Evolutionary conservation across 768 basidiomycete species (phyloP).

Genomic region (Amanita muscaria): DNA sequence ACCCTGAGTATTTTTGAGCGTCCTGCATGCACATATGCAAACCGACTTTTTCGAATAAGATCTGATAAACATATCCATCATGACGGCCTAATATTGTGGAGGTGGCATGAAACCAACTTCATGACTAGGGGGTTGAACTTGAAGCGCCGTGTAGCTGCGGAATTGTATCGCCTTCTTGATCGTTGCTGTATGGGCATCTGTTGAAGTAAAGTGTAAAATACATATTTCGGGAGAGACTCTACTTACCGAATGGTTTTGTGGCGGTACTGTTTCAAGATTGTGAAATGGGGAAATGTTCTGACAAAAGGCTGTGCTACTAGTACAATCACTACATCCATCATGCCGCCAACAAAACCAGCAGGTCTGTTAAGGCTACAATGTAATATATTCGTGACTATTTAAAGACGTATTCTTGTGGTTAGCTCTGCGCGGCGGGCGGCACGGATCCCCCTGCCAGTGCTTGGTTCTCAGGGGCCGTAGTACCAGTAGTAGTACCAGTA

Average conservation of each 20-base stretch:
- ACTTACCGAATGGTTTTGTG: slow-evolving; percentile 62
- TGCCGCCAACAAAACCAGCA: slow-evolving; percentile 55
- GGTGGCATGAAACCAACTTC: slow-evolving; percentile 56
- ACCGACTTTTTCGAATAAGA: slow-evolving; percentile 54
- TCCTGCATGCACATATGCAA: slow-evolving; percentile 3
- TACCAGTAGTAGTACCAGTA: too few relatives aligned
- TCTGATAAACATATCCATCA: slow-evolving; percentile 74
- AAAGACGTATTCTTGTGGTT: too few relatives aligned
- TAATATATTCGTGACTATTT: too few relatives aligned
- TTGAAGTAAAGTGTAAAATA: slow-evolving; percentile 21
- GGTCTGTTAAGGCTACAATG: slow-evolving; percentile 42
- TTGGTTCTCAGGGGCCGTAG: too few relatives aligned
- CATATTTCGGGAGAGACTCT: not conserved
- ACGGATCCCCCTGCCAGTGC: too few relatives aligned
- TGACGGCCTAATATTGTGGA: slow-evolving; percentile 53
- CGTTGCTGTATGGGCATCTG: too few relatives aligned
- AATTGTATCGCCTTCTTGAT: slow-evolving; percentile 50
- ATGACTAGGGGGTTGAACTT: slow-evolving; percentile 61
- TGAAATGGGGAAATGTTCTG: slow-evolving; percentile 3
- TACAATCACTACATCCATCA: slow-evolving; percentile 38
- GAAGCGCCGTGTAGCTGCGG: slow-evolving; percentile 72
- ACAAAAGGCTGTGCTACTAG: slow-evolving; percentile 22
- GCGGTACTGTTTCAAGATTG: slow-evolving; percentile 43
- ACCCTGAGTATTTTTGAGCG: not conserved
- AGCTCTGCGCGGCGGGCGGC: too few relatives aligned